Conservation (phyloP, 116 monocot genomes). For the Cymodocea nodosa region DNA sequence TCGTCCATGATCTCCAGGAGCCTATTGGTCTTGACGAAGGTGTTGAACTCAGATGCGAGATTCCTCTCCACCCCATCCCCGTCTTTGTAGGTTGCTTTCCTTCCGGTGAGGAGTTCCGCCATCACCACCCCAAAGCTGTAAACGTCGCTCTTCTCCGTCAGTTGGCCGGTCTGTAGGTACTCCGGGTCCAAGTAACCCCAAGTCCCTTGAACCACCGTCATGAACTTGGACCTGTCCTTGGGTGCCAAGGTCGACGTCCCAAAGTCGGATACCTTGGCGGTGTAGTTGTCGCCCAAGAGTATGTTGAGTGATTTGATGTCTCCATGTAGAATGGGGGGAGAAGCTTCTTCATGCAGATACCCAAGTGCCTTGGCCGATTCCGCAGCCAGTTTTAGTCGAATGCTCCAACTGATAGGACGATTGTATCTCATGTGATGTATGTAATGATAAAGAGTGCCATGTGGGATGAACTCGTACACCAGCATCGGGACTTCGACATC, state of each 20-base stretch:
- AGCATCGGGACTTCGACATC: conserved; percentile 31
- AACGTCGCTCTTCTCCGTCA: conserved; percentile 35
- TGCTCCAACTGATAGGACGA: conserved; percentile 2
- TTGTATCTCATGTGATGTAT: conserved; percentile 7
- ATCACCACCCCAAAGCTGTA: conserved; percentile 43
- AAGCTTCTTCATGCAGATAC: conserved; percentile 28
- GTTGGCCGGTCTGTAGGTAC: conserved; percentile 28
- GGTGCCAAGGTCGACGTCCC: conserved; percentile 35
- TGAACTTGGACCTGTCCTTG: conserved; percentile 14
- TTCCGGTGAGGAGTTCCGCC: conserved; percentile 27
- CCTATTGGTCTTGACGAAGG: conserved; percentile 9
- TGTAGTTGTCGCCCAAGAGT: conserved; percentile 21
- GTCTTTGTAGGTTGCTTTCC: conserved; percentile 10
- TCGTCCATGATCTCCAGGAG: conserved; percentile 14
- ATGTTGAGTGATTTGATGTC: conserved; percentile 44
- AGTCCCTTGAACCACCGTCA: conserved; percentile 34
- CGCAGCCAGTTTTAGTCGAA: conserved; percentile 13
- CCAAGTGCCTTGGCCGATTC: conserved; percentile 37
- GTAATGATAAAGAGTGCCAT: conserved; percentile 18
- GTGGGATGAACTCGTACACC: conserved; percentile 26
- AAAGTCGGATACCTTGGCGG: conserved; percentile 33
- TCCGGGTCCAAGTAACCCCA: conserved; percentile 47
- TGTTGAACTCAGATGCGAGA: conserved; percentile 7
- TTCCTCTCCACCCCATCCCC: conserved; percentile 11
- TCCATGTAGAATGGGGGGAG: conserved; percentile 31